Conservation (phyloP, 1,284 basidiomycete genomes). For the Cryptococcus wingfieldii region DNA sequence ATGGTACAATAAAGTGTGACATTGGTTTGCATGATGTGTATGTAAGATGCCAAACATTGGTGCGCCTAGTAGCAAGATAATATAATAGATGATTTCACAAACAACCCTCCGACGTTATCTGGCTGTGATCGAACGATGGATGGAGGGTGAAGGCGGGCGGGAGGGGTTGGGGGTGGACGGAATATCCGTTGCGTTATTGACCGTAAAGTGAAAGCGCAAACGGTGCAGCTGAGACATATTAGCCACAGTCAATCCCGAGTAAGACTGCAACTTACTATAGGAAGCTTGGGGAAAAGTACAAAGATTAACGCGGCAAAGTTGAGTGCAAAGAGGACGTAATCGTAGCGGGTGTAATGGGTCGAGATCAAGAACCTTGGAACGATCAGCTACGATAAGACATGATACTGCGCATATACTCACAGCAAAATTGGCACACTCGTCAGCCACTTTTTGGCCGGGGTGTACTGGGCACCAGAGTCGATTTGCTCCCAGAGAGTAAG, state of each 20-base stretch:
- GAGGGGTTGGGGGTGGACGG: slow-evolving; percentile 38
- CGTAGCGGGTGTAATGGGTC: slow-evolving; percentile 96
- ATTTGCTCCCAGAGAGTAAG: slow-evolving; percentile 99
- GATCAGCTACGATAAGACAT: background rate
- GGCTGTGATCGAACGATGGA: slow-evolving; percentile 2
- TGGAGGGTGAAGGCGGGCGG: slow-evolving; percentile 36
- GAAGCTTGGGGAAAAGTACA: slow-evolving; percentile 88
- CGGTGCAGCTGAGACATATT: slow-evolving; percentile 42
- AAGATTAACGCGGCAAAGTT: slow-evolving; percentile 83
- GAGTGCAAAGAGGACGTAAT: slow-evolving; percentile 86
- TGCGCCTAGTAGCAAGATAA: too few species aligned
- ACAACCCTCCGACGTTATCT: slow-evolving; percentile 1
- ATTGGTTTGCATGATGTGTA: too few species aligned
- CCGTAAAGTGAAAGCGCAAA: slow-evolving; percentile 47
- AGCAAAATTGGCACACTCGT: slow-evolving; percentile 83
- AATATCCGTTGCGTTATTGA: slow-evolving; percentile 17
- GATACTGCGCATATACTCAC: slow-evolving; percentile 55
- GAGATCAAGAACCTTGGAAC: slow-evolving; percentile 80
- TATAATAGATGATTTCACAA: too few species aligned
- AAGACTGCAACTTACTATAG: slow-evolving; percentile 48
- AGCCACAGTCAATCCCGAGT: background rate
- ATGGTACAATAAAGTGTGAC: background rate
- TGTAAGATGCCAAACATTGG: too few species aligned
- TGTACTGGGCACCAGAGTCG: slow-evolving; percentile 96
- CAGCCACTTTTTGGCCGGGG: slow-evolving; percentile 97